Conservation (phyloP, 768 basidiomycete species). For the Crassisporium funariophilum region DNA sequence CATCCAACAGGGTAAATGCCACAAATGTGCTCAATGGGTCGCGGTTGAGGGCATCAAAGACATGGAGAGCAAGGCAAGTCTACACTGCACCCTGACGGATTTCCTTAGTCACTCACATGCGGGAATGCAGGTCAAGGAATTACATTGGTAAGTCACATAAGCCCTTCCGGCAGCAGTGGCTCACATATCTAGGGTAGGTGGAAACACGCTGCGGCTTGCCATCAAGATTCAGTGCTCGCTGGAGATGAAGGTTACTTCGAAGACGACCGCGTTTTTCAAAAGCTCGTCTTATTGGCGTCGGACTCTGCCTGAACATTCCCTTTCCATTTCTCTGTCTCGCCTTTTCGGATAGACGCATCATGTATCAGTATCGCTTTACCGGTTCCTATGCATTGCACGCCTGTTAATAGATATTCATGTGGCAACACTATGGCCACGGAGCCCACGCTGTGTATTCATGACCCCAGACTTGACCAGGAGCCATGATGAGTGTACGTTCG, state of each 20-base stretch:
- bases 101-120: neutral
- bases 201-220: constrained; percentile 84
- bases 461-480: too few species aligned
- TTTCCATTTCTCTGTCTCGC: too few species aligned
- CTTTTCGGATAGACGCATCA: too few species aligned
- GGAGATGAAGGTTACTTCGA: constrained; percentile 63
- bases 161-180: neutral
- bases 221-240: constrained; percentile 54
- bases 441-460: too few species aligned
- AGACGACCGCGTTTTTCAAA: constrained; percentile 47
- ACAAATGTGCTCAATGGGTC: constrained; percentile 76
- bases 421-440: too few species aligned
- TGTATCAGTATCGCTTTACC: too few species aligned
- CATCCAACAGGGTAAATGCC: constrained; percentile 75
- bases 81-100: neutral
- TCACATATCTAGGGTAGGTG: constrained; percentile 46
- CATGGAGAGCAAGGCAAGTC: constrained; percentile 66
- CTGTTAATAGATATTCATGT: too few species aligned
- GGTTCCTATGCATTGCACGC: too few species aligned
- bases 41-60: constrained; percentile 73
- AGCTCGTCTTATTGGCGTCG: too few species aligned
- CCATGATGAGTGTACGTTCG: too few species aligned
- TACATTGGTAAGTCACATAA: constrained; percentile 61
- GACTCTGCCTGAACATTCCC: too few species aligned
- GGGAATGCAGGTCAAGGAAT: constrained; percentile 59